Evolutionary conservation across 2,329 filamentous ascomycete genomes (phyloP).

Genomic region (Botrytis cinerea): DNA sequence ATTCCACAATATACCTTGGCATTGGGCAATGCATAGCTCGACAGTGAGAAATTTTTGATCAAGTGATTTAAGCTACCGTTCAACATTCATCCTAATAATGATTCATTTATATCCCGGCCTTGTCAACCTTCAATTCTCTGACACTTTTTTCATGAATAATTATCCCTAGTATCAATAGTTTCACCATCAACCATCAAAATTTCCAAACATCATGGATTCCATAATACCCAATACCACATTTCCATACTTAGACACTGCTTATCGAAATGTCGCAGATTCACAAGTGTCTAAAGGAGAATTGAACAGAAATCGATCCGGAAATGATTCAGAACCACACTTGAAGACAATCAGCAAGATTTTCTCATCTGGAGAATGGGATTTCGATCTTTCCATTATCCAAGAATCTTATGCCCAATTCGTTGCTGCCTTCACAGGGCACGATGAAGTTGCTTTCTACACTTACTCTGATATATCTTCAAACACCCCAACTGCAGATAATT

Average conservation of each 20-base stretch:
- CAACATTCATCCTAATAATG: background rate
- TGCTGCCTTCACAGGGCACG: conserved; percentile 2
- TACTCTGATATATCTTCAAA: background rate
- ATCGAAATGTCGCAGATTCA: background rate
- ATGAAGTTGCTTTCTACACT: conserved; percentile 1
- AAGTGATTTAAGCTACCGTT: background rate
- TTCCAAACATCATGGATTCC: background rate
- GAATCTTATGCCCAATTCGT: conserved; percentile 12
- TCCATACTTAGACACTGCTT: conserved; percentile 1
- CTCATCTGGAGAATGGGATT: background rate
- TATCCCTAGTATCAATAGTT: background rate
- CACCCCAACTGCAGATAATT: background rate
- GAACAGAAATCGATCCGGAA: background rate
- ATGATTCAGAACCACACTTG: background rate
- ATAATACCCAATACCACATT: conserved; percentile 8
- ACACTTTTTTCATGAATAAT: background rate
- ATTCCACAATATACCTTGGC: conserved; percentile 3
- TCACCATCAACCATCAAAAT: background rate
- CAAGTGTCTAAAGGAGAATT: background rate
- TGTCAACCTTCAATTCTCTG: background rate
- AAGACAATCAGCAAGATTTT: background rate
- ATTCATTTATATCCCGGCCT: background rate
- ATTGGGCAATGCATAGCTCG: background rate
- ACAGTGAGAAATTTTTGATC: background rate
- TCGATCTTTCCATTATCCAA: background rate